A percentile compares a stretch with the other conserved stretches of the same genome.
These are phyloP conservation scores for Mitragyna speciosa DNA, from an alignment of 257 asterid genomes.

Conservation along the genomic window DNA sequence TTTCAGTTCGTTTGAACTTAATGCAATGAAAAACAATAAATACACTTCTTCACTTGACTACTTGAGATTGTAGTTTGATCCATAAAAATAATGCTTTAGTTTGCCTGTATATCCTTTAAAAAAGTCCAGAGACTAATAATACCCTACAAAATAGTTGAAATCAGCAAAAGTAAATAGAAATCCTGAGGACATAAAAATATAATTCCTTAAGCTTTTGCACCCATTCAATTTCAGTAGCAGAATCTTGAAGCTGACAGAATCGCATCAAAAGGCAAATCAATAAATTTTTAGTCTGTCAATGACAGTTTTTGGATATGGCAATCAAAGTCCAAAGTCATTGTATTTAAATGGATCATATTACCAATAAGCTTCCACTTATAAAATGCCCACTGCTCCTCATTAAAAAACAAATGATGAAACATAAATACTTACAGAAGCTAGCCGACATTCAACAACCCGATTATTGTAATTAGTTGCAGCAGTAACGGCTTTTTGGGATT, in stretches of 20 bases:
- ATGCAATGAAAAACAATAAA: neutral
- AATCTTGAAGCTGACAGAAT: neutral
- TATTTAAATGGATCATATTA: neutral
- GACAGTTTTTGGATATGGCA: neutral
- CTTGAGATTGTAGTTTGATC: neutral
- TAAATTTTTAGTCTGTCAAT: no score
- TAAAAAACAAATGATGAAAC: neutral
- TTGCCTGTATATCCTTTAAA: neutral
- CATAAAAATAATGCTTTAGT: neutral
- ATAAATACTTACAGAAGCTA: conserved; percentile 76
- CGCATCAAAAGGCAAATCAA: neutral
- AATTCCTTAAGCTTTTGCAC: neutral
- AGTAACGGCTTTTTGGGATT: conserved; percentile 92
- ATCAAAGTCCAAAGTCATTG: neutral
- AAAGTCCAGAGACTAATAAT: neutral
- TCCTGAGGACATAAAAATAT: neutral
- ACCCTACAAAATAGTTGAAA: conserved; percentile 1
- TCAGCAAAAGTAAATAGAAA: neutral
- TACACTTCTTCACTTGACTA: neutral
- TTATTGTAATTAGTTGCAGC: conserved; percentile 94
- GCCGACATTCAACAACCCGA: conserved; percentile 90
- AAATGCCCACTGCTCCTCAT: neutral
- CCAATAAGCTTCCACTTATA: neutral
- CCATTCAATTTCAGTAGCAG: neutral
- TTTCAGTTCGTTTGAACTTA: neutral